Percentiles rank a stretch among this genome's conserved stretches.
phyloP scores from a whole-genome alignment of 306 rosid genomes.

The Comarum palustre region DNA sequence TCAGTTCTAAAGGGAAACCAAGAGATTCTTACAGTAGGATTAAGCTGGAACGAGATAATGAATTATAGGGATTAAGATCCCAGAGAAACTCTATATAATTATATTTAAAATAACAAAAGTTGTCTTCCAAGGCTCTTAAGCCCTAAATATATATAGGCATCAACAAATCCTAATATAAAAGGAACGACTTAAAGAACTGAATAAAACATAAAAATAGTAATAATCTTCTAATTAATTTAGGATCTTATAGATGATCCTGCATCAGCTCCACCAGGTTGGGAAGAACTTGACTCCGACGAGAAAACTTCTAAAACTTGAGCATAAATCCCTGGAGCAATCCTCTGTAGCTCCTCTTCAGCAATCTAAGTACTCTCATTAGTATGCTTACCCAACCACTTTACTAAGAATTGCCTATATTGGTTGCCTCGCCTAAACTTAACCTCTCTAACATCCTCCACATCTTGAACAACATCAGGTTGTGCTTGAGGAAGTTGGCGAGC shows the following conservation, averaged over 20 bases:
- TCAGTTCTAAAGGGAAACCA: no score
- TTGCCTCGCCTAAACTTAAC: background rate
- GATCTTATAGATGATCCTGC: background rate
- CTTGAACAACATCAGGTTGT: background rate
- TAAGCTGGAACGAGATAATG: no score
- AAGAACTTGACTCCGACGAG: background rate
- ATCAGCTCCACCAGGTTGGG: background rate
- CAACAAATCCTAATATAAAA: no score
- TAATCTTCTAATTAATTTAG: no score
- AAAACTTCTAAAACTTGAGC: background rate
- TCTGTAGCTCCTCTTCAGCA: background rate
- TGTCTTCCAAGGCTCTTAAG: no score
- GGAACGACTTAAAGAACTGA: no score
- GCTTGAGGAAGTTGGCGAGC: background rate
- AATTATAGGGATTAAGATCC: no score
- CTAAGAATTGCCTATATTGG: background rate
- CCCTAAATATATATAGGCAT: no score
- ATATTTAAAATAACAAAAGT: no score
- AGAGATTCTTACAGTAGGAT: no score
- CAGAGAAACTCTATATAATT: no score
- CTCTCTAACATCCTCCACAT: background rate
- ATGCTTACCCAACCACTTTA: constrained; percentile 10
- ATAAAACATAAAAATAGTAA: no score
- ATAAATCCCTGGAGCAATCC: background rate
- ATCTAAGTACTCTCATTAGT: background rate